Evolutionary conservation across 2,329 filamentous ascomycete species (phyloP), one percentile per base, ranked within the genome.

Genomic region (Xylaria sp.): DNA sequence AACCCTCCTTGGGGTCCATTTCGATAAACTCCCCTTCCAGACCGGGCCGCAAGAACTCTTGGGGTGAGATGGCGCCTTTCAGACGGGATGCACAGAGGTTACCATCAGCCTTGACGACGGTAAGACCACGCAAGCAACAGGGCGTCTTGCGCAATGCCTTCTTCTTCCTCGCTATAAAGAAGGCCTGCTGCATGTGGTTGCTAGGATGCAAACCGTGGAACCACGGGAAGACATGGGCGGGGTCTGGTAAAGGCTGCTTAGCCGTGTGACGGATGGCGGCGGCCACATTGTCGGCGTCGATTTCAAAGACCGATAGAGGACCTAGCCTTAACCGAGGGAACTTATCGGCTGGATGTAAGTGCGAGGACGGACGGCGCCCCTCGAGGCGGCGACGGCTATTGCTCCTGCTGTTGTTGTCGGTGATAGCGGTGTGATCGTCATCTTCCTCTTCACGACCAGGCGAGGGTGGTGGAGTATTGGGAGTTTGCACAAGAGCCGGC

Each of bases 221-320:
- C 95, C 95, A 99, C 2, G 95, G 95, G 72, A 98, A 99, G 65
- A 98, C 92, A 64, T 88, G 84, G n/a, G 89, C 86, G 0, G 95
- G 88, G 59, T 94, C 88, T 6, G 95, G 94, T 23, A 98, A 82
- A 1, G 93, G 90, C 72, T 96, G 92, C 2, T 88, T 85, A 2
- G 94, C 86, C 62, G 88, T 80, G 71, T 94, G 87, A 67, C 96
- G 88, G 35, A 98, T 74, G 0, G 94, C 92, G 47, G 87, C 82
- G 11, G 87, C 87, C 45, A 97, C 82, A 28, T 86, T 85, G 42
- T 82, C 80, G 31, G 90, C 87, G 72, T 87, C 85, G 69, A 98
- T 88, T 45, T 89, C 86, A 76, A 92, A 97, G 25, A 97, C 52
- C 75, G 84, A 73, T 77, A 91, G 67, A 74, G 83, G 63, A 67